Conservation (phyloP, 2,329 filamentous ascomycete genomes). For the Cordyceps fumosorosea region DNA sequence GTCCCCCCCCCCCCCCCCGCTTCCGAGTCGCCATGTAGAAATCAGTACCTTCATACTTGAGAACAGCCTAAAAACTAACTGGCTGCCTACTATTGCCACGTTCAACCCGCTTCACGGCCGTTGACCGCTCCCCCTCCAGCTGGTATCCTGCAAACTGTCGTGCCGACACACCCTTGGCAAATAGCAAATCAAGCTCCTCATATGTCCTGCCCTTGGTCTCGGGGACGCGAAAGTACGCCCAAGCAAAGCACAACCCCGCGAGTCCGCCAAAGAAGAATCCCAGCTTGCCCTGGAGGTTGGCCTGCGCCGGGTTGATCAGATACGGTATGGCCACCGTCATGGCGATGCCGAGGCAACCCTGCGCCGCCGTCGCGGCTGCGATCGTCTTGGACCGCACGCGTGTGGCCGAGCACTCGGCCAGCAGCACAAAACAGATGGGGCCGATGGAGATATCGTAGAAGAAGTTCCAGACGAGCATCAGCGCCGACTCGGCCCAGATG, state of each 20-base stretch:
- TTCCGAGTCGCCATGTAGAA: too few relatives aligned
- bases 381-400: constrained; percentile 37
- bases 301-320: constrained; percentile 27
- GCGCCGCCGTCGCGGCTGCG: constrained; percentile 30
- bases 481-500: constrained; percentile 28
- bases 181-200: constrained; percentile 29
- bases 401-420: constrained; percentile 35
- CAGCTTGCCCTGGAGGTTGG: constrained; percentile 29
- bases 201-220: constrained; percentile 27
- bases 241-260: constrained; percentile 19
- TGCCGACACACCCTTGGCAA: constrained; percentile 23
- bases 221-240: constrained; percentile 29
- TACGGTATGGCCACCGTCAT: constrained; percentile 26
- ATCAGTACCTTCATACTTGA: too few relatives aligned
- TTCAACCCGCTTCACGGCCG: too few relatives aligned
- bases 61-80: too few relatives aligned
- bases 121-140: not conserved
- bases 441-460: constrained; percentile 38
- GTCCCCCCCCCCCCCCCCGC: too few relatives aligned
- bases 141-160: constrained; percentile 27
- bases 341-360: constrained; percentile 23
- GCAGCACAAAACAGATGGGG: constrained; percentile 36
- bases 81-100: too few relatives aligned
- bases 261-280: constrained; percentile 27
- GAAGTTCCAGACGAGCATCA: constrained; percentile 33